A percentile compares a stretch with the other conserved stretches of the same genome.
Evolutionary conservation across 108 stramenopile genomes (phyloP).

Genomic region (Chaetoceros muelleri): DNA sequence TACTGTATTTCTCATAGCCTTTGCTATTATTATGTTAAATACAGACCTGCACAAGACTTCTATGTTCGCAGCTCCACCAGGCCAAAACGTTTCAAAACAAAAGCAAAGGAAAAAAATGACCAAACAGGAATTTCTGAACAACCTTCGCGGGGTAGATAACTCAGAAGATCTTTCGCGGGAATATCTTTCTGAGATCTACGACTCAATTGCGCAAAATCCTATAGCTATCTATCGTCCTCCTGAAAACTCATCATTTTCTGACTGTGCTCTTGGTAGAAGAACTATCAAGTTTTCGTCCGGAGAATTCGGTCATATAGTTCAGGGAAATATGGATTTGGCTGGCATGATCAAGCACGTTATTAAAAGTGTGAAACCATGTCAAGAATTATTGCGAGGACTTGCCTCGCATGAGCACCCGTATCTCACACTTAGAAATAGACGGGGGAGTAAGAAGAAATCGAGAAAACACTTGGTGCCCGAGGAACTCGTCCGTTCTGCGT

Average conservation of each 20-base stretch:
- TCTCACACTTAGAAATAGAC: slow-evolving; percentile 31
- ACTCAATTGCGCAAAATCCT: slow-evolving; percentile 58
- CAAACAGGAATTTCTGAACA: slow-evolving; percentile 77
- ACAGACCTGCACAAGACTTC: slow-evolving; percentile 86
- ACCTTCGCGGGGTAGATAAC: slow-evolving; percentile 62
- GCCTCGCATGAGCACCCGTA: slow-evolving; percentile 44
- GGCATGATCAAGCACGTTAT: slow-evolving; percentile 29
- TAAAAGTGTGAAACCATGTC: slow-evolving; percentile 48
- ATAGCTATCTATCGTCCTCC: slow-evolving; percentile 19
- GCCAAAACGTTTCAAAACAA: slow-evolving; percentile 3
- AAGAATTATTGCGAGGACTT: slow-evolving; percentile 67
- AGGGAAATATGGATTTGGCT: slow-evolving; percentile 18
- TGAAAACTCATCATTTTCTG: slow-evolving; percentile 4
- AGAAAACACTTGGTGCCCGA: slow-evolving; percentile 6
- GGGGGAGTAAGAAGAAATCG: neutral
- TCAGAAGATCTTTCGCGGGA: slow-evolving; percentile 50
- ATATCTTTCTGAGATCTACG: slow-evolving; percentile 70
- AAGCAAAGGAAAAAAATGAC: slow-evolving; percentile 75
- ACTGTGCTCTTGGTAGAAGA: slow-evolving; percentile 4
- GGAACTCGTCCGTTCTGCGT: slow-evolving; percentile 37
- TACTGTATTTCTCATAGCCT: slow-evolving; percentile 85
- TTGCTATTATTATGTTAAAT: slow-evolving; percentile 96
- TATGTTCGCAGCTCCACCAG: slow-evolving; percentile 6
- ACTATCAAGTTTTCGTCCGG: slow-evolving; percentile 10
- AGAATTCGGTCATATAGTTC: slow-evolving; percentile 16